Evolutionary conservation across 345 rosid species (phyloP).

Genomic region (Aquilaria yunnanensis): DNA sequence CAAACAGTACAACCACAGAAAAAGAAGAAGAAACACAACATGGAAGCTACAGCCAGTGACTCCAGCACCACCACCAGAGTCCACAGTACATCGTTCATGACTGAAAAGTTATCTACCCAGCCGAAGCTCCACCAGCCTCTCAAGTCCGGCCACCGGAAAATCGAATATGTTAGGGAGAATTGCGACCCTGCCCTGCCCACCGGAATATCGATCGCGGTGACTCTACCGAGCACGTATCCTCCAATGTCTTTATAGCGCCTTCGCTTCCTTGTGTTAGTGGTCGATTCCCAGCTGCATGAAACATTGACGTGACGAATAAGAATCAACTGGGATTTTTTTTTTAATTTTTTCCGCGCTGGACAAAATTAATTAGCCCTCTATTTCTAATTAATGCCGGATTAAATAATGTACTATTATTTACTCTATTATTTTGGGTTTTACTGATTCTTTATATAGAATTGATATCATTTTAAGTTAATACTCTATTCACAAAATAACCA

Average conservation of each 20-base stretch:
- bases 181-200: slow-evolving; percentile 38
- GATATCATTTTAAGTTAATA: too few species aligned
- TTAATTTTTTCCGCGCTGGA: too few species aligned
- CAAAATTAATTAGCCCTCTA: too few species aligned
- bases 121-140: slow-evolving; percentile 24
- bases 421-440: too few species aligned
- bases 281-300: too few species aligned
- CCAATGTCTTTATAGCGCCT: neutral
- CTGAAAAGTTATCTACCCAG: slow-evolving; percentile 35
- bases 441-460: too few species aligned
- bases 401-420: too few species aligned
- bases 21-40: slow-evolving; percentile 69
- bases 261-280: neutral
- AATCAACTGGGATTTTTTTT: too few species aligned
- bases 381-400: too few species aligned
- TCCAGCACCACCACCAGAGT: slow-evolving; percentile 49
- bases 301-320: too few species aligned
- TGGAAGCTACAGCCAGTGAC: slow-evolving; percentile 57
- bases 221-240: slow-evolving; percentile 7
- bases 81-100: slow-evolving; percentile 72
- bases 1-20: slow-evolving; percentile 84
- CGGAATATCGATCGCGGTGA: slow-evolving; percentile 26
- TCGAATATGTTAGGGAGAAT: slow-evolving; percentile 23
- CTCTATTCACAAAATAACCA: too few species aligned
- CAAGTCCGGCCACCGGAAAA: slow-evolving; percentile 60